Evolutionary conservation across 225 moss, liverwort and hornwort species (phyloP), one percentile per base, ranked within the genome.

Genomic region (Sphagnum tenellum): DNA sequence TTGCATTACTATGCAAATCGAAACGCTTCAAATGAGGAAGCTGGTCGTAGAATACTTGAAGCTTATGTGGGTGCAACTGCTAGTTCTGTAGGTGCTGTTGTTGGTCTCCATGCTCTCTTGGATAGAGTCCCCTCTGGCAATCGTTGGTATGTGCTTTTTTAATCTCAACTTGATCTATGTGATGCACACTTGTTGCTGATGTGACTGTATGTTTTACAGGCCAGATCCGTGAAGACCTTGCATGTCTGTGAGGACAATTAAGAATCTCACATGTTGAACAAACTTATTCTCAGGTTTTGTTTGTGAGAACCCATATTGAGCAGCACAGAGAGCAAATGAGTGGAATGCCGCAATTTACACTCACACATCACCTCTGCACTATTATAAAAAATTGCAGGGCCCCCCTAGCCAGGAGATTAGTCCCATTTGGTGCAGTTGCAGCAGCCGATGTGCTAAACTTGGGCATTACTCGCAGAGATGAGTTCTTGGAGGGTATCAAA

Each of bases 1-100:
- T 64, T 93, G 77, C 98, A 98, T 72, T 98, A 93, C 59, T 98
- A 98, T 65, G 98, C 98, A 0, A 98, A 98, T 60, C 85, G 98
- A n/a, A 98, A 98, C 57, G 98, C 98, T 12, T 93, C 98, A 5
- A 93, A 98, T 47, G 85, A 89, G 12, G 93, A 90, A 74, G 79
- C 74, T 47, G 67, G 74, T 58, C 76, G 60, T 2, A 90, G 82
- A 68, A 84, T 82, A 46, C 54, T 90, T 2, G 90, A 98, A 78
- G 98, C 90, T 3, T 98, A 98, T 46, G 82, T 89, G n/a, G 98
- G 98, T 3, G 98, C 98, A 1, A 98, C 90, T 65, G 89, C 80
- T 3, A 98, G 98, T 69, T 93, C 98, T 45, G 98, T 98, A 57
- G 98, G 89, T 44, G 89, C 93, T 49, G 90, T 89, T n/a, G 80